Percentiles rank a stretch among this genome's conserved stretches.
Evolutionary conservation across 2,329 filamentous ascomycete genomes (phyloP).

Genomic region (Venturia carpophila): DNA sequence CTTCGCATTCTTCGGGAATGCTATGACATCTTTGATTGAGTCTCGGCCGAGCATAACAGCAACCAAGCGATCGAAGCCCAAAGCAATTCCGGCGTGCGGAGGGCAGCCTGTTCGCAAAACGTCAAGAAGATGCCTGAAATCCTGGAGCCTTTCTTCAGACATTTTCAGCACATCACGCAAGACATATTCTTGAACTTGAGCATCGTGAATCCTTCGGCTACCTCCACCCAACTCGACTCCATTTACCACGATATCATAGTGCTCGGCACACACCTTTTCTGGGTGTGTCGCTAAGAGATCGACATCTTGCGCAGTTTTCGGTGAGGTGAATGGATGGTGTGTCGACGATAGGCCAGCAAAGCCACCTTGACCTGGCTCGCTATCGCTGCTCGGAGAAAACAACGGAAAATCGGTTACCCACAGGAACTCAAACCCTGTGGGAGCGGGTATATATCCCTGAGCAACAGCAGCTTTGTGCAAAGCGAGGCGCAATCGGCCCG

Average conservation of each 20-base stretch:
- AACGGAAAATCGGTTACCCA: constrained; percentile 92
- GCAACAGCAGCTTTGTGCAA: constrained; percentile 61
- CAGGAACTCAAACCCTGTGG: constrained; percentile 55
- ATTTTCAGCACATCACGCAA: constrained; percentile 79
- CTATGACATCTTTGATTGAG: constrained; percentile 86
- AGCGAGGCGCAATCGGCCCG: constrained; percentile 65
- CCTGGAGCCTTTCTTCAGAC: constrained; percentile 59
- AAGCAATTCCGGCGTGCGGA: constrained; percentile 85
- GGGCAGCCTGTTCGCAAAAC: constrained; percentile 81
- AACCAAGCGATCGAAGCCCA: constrained; percentile 83
- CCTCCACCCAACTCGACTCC: constrained; percentile 91
- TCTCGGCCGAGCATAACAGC: constrained; percentile 69
- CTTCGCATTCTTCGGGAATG: constrained; percentile 88
- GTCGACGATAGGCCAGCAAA: constrained; percentile 73
- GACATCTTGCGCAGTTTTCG: constrained; percentile 62
- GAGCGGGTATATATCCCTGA: constrained; percentile 47
- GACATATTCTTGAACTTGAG: constrained; percentile 73
- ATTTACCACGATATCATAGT: constrained; percentile 95
- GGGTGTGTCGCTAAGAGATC: constrained; percentile 67
- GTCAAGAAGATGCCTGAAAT: constrained; percentile 78
- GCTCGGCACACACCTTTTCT: constrained; percentile 66
- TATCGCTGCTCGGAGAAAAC: constrained; percentile 64
- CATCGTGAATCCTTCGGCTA: constrained; percentile 82
- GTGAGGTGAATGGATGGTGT: constrained; percentile 94
- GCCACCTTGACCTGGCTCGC: constrained; percentile 72